Conservation (phyloP, 2,329 filamentous ascomycete species). For the Epichloe amarillans region DNA sequence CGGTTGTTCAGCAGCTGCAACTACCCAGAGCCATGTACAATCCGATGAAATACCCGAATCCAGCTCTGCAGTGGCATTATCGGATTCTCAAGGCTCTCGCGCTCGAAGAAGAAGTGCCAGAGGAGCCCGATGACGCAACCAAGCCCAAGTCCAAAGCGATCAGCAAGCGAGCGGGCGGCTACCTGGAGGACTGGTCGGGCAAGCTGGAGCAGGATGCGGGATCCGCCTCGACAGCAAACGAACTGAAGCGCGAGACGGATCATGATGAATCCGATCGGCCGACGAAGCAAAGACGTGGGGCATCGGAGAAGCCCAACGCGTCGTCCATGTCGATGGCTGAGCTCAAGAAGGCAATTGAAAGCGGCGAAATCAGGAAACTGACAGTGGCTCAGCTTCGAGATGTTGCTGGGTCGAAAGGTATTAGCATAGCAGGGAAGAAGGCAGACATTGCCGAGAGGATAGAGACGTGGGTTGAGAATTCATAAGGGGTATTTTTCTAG, state of each 20-base stretch:
- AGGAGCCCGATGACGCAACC: slow-evolving; percentile 61
- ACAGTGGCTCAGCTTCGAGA: slow-evolving; percentile 40
- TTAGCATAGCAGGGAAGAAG: slow-evolving; percentile 39
- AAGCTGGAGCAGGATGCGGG: slow-evolving; percentile 46
- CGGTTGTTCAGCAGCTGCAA: slow-evolving; percentile 72
- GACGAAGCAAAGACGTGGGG: slow-evolving; percentile 31
- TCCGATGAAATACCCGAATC: slow-evolving; percentile 80
- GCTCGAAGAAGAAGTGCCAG: slow-evolving; percentile 79
- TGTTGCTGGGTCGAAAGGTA: slow-evolving; percentile 31
- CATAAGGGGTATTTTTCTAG: not conserved
- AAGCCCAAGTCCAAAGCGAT: slow-evolving; percentile 78
- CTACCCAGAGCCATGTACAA: slow-evolving; percentile 78
- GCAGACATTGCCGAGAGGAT: slow-evolving; percentile 40
- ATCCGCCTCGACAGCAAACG: slow-evolving; percentile 23
- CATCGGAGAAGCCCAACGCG: slow-evolving; percentile 20
- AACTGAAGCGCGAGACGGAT: slow-evolving; percentile 39
- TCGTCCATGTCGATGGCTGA: slow-evolving; percentile 30
- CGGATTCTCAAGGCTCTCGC: slow-evolving; percentile 83
- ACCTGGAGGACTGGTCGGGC: slow-evolving; percentile 64
- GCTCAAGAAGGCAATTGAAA: slow-evolving; percentile 30
- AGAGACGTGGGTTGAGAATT: slow-evolving; percentile 41
- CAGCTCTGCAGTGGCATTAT: slow-evolving; percentile 93
- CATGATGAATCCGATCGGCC: slow-evolving; percentile 28
- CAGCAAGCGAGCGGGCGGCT: slow-evolving; percentile 70
- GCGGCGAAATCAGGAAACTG: slow-evolving; percentile 37